Conservation (phyloP, 176 grass and related monocot species). For the Zoysia japonica region DNA sequence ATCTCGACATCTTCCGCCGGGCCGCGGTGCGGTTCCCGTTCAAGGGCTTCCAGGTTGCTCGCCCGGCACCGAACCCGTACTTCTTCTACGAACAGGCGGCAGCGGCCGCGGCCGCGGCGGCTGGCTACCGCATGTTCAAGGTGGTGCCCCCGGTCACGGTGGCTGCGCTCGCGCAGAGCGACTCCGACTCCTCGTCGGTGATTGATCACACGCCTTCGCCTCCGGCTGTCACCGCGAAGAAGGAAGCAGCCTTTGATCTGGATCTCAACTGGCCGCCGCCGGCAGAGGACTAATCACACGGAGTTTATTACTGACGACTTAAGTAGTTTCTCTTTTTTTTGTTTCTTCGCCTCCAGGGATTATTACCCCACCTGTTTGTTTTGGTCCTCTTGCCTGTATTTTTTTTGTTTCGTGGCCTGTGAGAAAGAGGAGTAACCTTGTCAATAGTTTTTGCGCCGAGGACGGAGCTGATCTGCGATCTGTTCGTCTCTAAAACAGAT, state of each 20-base stretch:
- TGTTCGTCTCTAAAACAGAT: slow-evolving; percentile 40
- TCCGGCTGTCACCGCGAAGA: slow-evolving; percentile 23
- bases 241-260: slow-evolving; percentile 54
- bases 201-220: slow-evolving; percentile 53
- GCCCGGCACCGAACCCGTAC: slow-evolving; percentile 41
- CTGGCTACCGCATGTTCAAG: slow-evolving; percentile 42
- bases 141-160: slow-evolving; percentile 30
- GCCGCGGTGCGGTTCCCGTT: slow-evolving; percentile 57
- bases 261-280: slow-evolving; percentile 91
- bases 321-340: slow-evolving; percentile 23
- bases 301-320: slow-evolving; percentile 1
- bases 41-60: slow-evolving; percentile 43
- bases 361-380: background rate
- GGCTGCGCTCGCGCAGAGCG: slow-evolving; percentile 42
- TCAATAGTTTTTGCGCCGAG: slow-evolving; percentile 53
- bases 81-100: slow-evolving; percentile 63
- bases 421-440: slow-evolving; percentile 2
- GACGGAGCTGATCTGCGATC: slow-evolving; percentile 46
- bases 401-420: slow-evolving; percentile 37
- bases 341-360: background rate
- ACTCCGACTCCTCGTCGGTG: slow-evolving; percentile 65
- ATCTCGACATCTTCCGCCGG: slow-evolving; percentile 57
- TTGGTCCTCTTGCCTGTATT: slow-evolving; percentile 17
- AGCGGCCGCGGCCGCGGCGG: background rate
- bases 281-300: slow-evolving; percentile 47